Evolutionary conservation across 2,329 filamentous ascomycete species (phyloP), one percentile per base, ranked within the genome.

Genomic region (Corynespora cassiicola): DNA sequence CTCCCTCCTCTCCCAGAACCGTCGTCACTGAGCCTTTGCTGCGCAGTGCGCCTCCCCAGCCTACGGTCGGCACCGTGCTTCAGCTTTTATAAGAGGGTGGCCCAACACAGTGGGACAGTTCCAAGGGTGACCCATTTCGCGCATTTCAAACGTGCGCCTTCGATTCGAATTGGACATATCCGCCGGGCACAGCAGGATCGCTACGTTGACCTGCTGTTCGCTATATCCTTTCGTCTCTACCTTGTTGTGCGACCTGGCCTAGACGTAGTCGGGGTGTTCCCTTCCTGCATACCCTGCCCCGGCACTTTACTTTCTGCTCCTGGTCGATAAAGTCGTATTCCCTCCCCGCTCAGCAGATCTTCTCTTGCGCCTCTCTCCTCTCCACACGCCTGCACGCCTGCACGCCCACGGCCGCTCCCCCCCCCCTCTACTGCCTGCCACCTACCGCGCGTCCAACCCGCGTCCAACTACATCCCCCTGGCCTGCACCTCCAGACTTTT

Each of bases 311-410:
- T 45, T 54, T 45, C 45, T 45, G 42, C 47, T 57, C 44, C 60
- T 50, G 50, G 61, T 63, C 58, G 54, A 54, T 58, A 59, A 58
- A 56, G 54, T 47, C 52, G 61, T 54, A 62, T 61, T 56, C 54
- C 53, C 47, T 55, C 54, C 61, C 61, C 60, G 56, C 62, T 53
- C 58, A 61, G 54, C 47, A 59, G 55, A 61, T 61, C 58, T 45
- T 45, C 32, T 61, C 56, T 46, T 50, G 41, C 52, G 51, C 48
- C 52, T 56, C 45, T 43, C 44, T 44, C 47, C 46, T 50, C 46
- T 45, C 50, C 46, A 47, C 55, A 56, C 53, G 42, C 42, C 47
- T 48, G 47, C 46, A 41, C 41, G 46, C 51, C 42, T n/a, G n/a
- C n/a, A n/a, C n/a, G 39, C 49, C 42, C 28, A 41, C 29, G 40